Evolutionary conservation across 148 eudicot species (phyloP).

Genomic region (Camellia japonica): DNA sequence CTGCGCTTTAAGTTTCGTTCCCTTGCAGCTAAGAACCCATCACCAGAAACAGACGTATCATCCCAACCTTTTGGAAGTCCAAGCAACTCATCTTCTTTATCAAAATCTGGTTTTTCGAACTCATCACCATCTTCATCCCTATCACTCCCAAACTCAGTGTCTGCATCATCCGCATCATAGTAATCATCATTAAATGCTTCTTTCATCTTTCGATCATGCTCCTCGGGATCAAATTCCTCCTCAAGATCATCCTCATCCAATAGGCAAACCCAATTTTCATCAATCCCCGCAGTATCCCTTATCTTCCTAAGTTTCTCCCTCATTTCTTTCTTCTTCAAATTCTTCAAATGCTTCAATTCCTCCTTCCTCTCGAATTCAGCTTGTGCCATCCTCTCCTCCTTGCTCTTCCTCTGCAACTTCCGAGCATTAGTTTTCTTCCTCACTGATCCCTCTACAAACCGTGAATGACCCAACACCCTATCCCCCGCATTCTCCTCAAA

Average conservation of each 20-base stretch:
- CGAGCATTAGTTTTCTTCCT: conserved; percentile 82
- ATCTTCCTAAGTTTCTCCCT: conserved; percentile 71
- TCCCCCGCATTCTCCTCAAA: conserved; percentile 76
- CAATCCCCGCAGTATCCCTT: conserved; percentile 64
- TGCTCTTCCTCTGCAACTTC: conserved; percentile 77
- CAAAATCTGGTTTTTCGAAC: conserved; percentile 78
- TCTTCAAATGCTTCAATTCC: conserved; percentile 91
- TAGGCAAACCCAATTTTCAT: conserved; percentile 27
- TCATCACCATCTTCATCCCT: conserved; percentile 52
- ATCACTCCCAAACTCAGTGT: conserved; percentile 64
- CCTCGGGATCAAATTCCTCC: conserved; percentile 81
- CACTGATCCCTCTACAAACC: conserved; percentile 72
- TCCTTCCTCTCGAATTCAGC: conserved; percentile 73
- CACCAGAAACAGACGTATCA: conserved; percentile 44
- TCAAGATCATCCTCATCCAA: conserved; percentile 80
- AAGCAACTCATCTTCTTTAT: conserved; percentile 81
- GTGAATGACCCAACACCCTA: conserved; percentile 68
- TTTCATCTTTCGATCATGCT: conserved; percentile 77
- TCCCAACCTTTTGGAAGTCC: conserved; percentile 87
- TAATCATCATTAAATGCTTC: conserved; percentile 59
- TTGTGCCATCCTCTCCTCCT: conserved; percentile 76
- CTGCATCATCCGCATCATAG: conserved; percentile 73
- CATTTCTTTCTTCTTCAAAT: conserved; percentile 85
- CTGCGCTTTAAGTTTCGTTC: conserved; percentile 37
- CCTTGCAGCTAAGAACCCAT: conserved; percentile 58